Evolutionary conservation across 2,329 filamentous ascomycete genomes (phyloP), one percentile per base, ranked within the genome.

Genomic region (Aureobasidium mangrovei): DNA sequence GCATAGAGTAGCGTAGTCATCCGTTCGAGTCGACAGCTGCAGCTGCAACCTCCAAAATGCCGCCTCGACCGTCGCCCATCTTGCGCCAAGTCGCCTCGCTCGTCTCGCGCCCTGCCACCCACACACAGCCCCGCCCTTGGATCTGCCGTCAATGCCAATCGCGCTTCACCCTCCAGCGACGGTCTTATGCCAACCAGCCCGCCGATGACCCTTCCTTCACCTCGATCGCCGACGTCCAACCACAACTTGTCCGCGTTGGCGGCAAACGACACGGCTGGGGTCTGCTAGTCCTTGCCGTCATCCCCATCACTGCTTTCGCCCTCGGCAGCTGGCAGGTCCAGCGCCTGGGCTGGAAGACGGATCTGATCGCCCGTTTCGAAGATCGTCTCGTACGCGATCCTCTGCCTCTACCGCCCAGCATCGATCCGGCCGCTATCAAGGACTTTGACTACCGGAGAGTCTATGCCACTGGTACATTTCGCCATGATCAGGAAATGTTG

Each of bases 241-340:
- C 91, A 0, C 79, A 81, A 61, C 80, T 96, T 33, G 85, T 97
- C 36, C 86, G 89, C 43, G 53, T 48, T 5, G 75, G 82, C 1
- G 83, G 86, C 47, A 79, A 81, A 62, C 80, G 78, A 57, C 90
- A 96, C 74, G 88, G 88, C 1, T 83, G 84, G 0, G 90, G 90
- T 0, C 77, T 95, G 7, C 82, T 93, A 35, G 76, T 95, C 57
- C 80, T 95, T 8, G 88, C 88, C 39, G 72, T 95, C 51, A 97
- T 98, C 64, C 93, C 93, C 46, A 72, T 95, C 57, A 96, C 91
- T 1, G 89, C 93, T 8, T 95, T 98, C 70, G 75, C 77, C 53
- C 83, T 98, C 12, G 93, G 93, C 31, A 88, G 88, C 59, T 98
- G 93, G 93, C 93, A 98, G 69, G 87, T 98, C 53, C 83, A 95